Conservation (phyloP, 1,284 basidiomycete species). For the Tilletia caries region DNA sequence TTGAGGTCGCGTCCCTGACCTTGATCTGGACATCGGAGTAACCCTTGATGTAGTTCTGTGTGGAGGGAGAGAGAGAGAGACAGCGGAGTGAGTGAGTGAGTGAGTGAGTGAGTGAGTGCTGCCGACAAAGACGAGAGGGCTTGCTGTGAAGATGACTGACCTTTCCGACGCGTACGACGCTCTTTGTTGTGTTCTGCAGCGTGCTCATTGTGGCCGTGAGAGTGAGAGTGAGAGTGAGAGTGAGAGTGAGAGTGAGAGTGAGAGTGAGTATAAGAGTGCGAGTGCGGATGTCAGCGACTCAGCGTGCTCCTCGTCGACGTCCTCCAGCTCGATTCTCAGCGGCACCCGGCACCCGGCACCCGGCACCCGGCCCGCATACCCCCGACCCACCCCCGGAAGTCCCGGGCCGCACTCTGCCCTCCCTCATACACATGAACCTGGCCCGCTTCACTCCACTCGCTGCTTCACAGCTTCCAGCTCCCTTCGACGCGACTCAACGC, state of each 20-base stretch:
- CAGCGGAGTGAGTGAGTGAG: not conserved
- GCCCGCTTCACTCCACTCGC: too few species aligned
- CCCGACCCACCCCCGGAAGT: too few species aligned
- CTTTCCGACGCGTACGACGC: conserved; percentile 50
- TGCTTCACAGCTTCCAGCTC: too few species aligned
- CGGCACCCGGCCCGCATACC: not conserved
- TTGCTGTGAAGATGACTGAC: not conserved
- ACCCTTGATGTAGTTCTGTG: conserved; percentile 49
- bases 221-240: not conserved
- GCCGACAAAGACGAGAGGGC: not conserved
- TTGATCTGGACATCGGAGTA: conserved; percentile 71
- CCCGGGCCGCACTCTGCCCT: too few species aligned
- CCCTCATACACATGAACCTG: too few species aligned
- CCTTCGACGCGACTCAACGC: too few species aligned
- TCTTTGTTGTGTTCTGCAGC: conserved; percentile 51
- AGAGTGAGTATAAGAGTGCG: too few species aligned
- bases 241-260: too few species aligned
- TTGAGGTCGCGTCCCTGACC: conserved; percentile 97
- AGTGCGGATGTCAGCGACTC: too few species aligned
- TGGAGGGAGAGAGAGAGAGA: not conserved
- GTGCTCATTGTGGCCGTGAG: not conserved
- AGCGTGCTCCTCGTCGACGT: too few species aligned
- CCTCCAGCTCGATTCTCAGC: too few species aligned
- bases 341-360: too few species aligned
- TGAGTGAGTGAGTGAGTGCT: not conserved